Evolutionary conservation across 805 yeast genomes (phyloP).

Genomic region (Metschnikowia dekortorum): DNA sequence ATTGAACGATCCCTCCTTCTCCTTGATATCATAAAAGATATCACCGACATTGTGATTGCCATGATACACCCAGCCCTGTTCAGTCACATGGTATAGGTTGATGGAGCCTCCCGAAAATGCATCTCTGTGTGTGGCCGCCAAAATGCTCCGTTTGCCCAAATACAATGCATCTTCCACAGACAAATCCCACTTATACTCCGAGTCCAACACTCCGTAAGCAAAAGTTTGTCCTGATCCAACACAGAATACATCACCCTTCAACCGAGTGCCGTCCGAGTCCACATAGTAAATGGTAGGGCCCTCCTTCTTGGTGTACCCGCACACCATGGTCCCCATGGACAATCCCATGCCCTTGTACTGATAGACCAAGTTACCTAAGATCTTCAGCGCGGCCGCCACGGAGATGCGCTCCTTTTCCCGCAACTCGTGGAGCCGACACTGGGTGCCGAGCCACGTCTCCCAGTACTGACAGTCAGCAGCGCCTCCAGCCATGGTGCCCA

Average conservation of each 20-base stretch:
- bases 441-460: slow-evolving; percentile 98
- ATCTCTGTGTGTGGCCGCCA: slow-evolving; percentile 98
- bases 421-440: slow-evolving; percentile 91
- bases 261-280: slow-evolving; percentile 94
- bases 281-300: slow-evolving; percentile 95
- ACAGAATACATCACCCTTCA: slow-evolving; percentile 91
- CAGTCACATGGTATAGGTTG: slow-evolving; percentile 89
- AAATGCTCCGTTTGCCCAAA: slow-evolving; percentile 89
- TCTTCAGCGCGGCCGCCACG: slow-evolving; percentile 95
- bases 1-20: slow-evolving; percentile 81
- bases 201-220: slow-evolving; percentile 96
- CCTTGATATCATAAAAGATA: slow-evolving; percentile 88
- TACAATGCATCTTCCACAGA: slow-evolving; percentile 90
- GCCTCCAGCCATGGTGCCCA: slow-evolving; percentile 99
- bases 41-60: slow-evolving; percentile 93
- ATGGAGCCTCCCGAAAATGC: slow-evolving; percentile 97
- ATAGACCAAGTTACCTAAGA: slow-evolving; percentile 84
- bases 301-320: slow-evolving; percentile 93
- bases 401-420: slow-evolving; percentile 92
- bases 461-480: slow-evolving; percentile 99
- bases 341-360: slow-evolving; percentile 97
- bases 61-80: slow-evolving; percentile 91
- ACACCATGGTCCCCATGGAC: slow-evolving; percentile 98
- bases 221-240: slow-evolving; percentile 99
- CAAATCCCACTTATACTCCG: slow-evolving; percentile 88